A percentile compares a stretch with the other conserved stretches of the same genome.
Evolutionary conservation across 2,329 filamentous ascomycete species (phyloP).

Genomic region (Immersiporthe knoxdaviesiana): DNA sequence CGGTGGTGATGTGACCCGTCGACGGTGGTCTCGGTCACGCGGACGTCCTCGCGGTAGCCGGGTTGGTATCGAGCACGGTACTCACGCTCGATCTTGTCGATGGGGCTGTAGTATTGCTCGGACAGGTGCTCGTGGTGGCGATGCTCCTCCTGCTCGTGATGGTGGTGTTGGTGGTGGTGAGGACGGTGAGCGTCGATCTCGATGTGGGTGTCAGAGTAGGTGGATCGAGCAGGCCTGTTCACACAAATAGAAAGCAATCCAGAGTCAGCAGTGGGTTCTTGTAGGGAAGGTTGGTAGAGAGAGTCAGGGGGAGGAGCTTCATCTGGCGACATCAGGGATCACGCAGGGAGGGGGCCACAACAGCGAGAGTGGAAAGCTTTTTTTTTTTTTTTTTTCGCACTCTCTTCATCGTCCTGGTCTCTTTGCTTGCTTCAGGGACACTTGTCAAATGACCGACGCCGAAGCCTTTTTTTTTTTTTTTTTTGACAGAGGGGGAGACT

Average conservation of each 20-base stretch:
- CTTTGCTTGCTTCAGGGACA: not conserved
- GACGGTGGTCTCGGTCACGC: constrained; percentile 42
- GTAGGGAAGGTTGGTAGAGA: too few species aligned
- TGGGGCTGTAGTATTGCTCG: constrained; percentile 45
- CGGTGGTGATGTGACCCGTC: constrained; percentile 40
- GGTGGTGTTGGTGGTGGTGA: constrained; percentile 36
- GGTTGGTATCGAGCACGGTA: constrained; percentile 66
- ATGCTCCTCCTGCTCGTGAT: constrained; percentile 29
- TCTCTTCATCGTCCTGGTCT: not conserved
- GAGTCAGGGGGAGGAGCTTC: not conserved
- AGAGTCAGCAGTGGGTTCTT: constrained; percentile 18
- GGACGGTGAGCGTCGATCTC: constrained; percentile 58
- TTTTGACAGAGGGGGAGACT: not conserved
- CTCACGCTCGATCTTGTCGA: constrained; percentile 69
- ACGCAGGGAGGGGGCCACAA: not conserved
- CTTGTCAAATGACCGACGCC: constrained; percentile 12
- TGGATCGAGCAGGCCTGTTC: constrained; percentile 42
- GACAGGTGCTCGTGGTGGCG: constrained; percentile 17
- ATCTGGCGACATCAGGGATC: not conserved
- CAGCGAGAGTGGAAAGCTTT: not conserved
- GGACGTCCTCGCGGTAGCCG: constrained; percentile 46
- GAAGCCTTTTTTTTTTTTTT: too few species aligned
- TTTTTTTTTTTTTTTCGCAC: not conserved
- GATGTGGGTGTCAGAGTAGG: constrained; percentile 66
- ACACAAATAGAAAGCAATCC: constrained; percentile 24